Conservation (phyloP, 192 early-diverging fungal species). For the Phlyctochytrium bullatum region DNA sequence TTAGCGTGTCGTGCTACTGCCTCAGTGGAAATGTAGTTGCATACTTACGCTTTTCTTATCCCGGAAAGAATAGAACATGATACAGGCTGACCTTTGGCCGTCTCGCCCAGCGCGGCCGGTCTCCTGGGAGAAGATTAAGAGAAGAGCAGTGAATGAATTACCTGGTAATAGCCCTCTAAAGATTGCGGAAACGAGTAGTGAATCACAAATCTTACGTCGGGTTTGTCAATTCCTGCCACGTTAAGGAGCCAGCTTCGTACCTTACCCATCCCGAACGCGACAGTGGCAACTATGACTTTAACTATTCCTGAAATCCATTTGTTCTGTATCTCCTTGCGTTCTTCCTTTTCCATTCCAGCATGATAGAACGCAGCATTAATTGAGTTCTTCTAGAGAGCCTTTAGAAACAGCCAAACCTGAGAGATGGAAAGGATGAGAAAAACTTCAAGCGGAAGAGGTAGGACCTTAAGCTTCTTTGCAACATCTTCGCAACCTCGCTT, state of each 20-base stretch:
- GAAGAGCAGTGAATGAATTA: slow-evolving; percentile 23
- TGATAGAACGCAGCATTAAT: slow-evolving; percentile 81
- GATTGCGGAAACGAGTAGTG: slow-evolving; percentile 87
- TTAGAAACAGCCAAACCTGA: not conserved
- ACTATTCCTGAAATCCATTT: slow-evolving; percentile 75
- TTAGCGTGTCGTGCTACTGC: slow-evolving; percentile 66
- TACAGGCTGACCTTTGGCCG: slow-evolving; percentile 77
- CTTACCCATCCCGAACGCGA: slow-evolving; percentile 96
- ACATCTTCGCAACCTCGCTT: slow-evolving; percentile 78
- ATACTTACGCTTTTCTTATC: slow-evolving; percentile 60
- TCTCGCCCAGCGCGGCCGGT: slow-evolving; percentile 95
- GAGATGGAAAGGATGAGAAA: not conserved
- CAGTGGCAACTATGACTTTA: slow-evolving; percentile 88
- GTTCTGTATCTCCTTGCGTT: slow-evolving; percentile 72
- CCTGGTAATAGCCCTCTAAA: slow-evolving; percentile 94
- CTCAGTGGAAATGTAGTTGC: not conserved
- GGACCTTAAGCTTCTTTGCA: slow-evolving; percentile 62
- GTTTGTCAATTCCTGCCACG: slow-evolving; percentile 76
- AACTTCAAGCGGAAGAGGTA: not conserved
- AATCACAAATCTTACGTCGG: slow-evolving; percentile 93
- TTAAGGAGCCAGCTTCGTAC: slow-evolving; percentile 1
- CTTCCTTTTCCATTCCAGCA: slow-evolving; percentile 77
- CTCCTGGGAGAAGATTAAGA: slow-evolving; percentile 57
- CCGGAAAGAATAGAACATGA: slow-evolving; percentile 75
- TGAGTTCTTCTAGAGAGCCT: slow-evolving; percentile 39